Evolutionary conservation across 257 asterid genomes (phyloP), one percentile per base, ranked within the genome.

Genomic region (Jacaranda copaia): DNA sequence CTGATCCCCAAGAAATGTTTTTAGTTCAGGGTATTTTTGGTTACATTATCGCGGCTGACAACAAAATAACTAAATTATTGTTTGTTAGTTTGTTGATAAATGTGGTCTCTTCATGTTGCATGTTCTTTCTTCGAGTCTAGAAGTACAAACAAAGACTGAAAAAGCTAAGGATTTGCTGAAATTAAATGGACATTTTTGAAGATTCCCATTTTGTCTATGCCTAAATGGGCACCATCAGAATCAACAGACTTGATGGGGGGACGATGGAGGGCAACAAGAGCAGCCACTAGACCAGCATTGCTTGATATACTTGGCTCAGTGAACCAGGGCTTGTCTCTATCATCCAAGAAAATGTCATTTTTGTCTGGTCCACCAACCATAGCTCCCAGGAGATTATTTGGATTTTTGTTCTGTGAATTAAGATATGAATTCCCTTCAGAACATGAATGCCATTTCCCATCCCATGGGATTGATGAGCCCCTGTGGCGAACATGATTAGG

Each of bases 381-480:
- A 14, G 92, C 91, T 65, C 92, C 91, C 1, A 65, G 19, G 2
- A 88, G 77, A 32, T 64, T 74, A 66, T 85, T 88, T 36, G 90
- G 93, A 72, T 88, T 88, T 6, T n/a, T 35, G 13, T 56, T 64
- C 7, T 45, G 18, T 8, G 83, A 81, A 5, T 79, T n/a, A 51
- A 88, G 68, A 82, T 82, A 88, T 36, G 71, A 45, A 32, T 69
- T 68, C 46, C 93, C 93, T 64, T 88, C 86, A 68, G 65, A 15
- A 58, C 92, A 88, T 0, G 83, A 25, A 77, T 72, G 74, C 75
- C 19, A 16, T 51, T 71, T 73, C 0, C 83, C 76, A 42, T 84
- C 87, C 86, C 81, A 81, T 12, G 88, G 90, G 70, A 90, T 85
- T n/a, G 93, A 88, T 76, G 93, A 88, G 62, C 81, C 91, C 81